A percentile compares a stretch with the other conserved stretches of the same genome.
These are phyloP conservation scores for Paramecium octaurelia DNA, from an alignment of 73 alveolate species.

Conservation along the genomic window DNA sequence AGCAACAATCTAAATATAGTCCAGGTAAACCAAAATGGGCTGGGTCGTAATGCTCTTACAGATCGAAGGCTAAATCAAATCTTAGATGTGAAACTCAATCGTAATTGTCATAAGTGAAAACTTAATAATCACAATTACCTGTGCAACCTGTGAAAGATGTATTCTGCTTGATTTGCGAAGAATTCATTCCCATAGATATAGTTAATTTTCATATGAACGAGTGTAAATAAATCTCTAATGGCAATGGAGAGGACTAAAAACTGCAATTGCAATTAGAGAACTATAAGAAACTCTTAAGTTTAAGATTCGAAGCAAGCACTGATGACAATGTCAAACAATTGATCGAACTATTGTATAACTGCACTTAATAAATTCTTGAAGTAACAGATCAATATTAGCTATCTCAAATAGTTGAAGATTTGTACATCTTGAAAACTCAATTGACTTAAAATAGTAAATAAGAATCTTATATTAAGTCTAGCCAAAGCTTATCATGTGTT, in stretches of 20 bases:
- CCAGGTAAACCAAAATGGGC: background rate
- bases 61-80: background rate
- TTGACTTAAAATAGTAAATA: background rate
- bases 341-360: background rate
- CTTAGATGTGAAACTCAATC: background rate
- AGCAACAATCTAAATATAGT: background rate
- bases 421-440: background rate
- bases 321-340: background rate
- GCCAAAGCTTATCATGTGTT: conserved; percentile 16
- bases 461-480: background rate
- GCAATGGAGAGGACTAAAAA: background rate
- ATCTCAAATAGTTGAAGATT: background rate
- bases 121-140: background rate
- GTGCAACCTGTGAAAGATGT: background rate
- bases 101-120: background rate
- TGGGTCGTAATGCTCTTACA: background rate
- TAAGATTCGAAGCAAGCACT: background rate
- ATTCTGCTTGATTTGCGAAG: conserved; percentile 36
- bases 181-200: background rate
- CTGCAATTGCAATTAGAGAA: background rate
- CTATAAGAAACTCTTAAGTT: background rate
- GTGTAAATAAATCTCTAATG: background rate
- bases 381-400: conserved; percentile 9
- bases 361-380: background rate
- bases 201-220: background rate